Evolutionary conservation across 2,329 filamentous ascomycete species (phyloP), one percentile per base, ranked within the genome.

Genomic region (Lasiodiplodia hormozganensis): DNA sequence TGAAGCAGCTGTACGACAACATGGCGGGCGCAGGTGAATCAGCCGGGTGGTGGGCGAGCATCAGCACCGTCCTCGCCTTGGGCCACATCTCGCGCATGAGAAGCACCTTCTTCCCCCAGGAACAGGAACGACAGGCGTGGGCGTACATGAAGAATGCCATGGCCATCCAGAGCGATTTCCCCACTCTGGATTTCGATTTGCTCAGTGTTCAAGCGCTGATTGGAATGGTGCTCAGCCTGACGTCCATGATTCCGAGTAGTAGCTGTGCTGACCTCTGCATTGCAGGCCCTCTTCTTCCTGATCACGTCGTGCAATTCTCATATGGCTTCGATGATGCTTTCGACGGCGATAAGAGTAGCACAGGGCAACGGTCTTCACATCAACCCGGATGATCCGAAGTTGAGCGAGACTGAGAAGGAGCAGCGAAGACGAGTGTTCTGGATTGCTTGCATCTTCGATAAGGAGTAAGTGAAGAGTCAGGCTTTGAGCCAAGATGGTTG

Each of bases 61-160:
- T 64, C n/a, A 52, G 52, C 31, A 52, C 47, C 16, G 47, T 64
- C 28, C 47, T 64, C 5, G 60, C 60, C 4, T 4, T 52, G n/a
- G 60, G 43, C 7, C 47, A 52, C 12, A 64, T 64, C 28, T n/a
- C 31, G 4, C 28, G 60, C 6, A 10, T 31, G 36, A 40, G 47
- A 38, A n/a, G 47, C 47, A 64, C 60, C 10, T 64, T 64, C 60
- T 7, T 52, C 25, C 47, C 60, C 2, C 60, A 64, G 11, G 60
- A 64, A 10, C 47, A 52, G 31, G 60, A 64, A 38, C 38, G 18
- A 31, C 14, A 38, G 16, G 60, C 60, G 2, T 64, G 60, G 43
- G 12, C 38, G n/a, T 64, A 64, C n/a, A 64, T 64, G 43, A 64
- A 64, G 21, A 49, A 49, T 21, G 60, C 60, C 12, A 12, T 64